Percentiles rank a stretch among this genome's conserved stretches.
These are phyloP conservation scores for Leptographium radiaticola DNA, from an alignment of 2,329 filamentous ascomycete genomes.

Conservation along the genomic window DNA sequence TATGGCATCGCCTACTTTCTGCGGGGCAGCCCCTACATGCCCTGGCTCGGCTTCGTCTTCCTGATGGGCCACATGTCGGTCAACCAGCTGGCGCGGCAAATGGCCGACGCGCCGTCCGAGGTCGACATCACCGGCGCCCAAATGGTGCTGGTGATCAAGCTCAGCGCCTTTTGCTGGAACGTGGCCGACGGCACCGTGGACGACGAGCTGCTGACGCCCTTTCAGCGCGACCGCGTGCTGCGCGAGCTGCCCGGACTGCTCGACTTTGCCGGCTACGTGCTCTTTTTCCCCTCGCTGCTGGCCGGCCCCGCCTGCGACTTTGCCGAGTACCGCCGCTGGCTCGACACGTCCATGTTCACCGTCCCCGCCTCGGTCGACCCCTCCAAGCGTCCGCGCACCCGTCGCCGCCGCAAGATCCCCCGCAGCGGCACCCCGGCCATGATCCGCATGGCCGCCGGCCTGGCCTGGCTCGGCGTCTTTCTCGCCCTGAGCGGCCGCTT, in stretches of 20 bases:
- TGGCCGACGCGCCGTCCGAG: constrained; percentile 46
- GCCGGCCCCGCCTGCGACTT: constrained; percentile 91
- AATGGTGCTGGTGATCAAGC: constrained; percentile 98
- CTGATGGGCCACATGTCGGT: constrained; percentile 92
- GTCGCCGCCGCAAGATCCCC: constrained; percentile 85
- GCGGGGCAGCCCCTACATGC: constrained; percentile 77
- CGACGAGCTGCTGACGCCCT: constrained; percentile 66
- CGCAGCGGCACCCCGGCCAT: constrained; percentile 77
- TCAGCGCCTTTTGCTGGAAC: constrained; percentile 96
- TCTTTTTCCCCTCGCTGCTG: constrained; percentile 90
- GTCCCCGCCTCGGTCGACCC: constrained; percentile 71
- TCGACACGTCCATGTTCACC: constrained; percentile 91
- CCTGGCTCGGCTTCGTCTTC: constrained; percentile 90
- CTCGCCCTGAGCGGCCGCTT: constrained; percentile 42
- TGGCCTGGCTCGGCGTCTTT: constrained; percentile 70
- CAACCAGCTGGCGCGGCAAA: constrained; percentile 75
- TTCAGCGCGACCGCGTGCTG: constrained; percentile 73
- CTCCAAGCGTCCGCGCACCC: constrained; percentile 69
- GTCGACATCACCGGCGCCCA: constrained; percentile 91
- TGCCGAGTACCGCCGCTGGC: constrained; percentile 81
- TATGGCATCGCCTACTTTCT: constrained; percentile 78
- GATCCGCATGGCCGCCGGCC: constrained; percentile 58
- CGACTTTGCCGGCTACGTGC: constrained; percentile 78
- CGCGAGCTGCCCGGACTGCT: constrained; percentile 59
- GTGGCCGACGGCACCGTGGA: constrained; percentile 81